phyloP scores from a whole-genome alignment of 495 filamentous ascomycete genomes.

The Trichoderma orchidacearum region DNA sequence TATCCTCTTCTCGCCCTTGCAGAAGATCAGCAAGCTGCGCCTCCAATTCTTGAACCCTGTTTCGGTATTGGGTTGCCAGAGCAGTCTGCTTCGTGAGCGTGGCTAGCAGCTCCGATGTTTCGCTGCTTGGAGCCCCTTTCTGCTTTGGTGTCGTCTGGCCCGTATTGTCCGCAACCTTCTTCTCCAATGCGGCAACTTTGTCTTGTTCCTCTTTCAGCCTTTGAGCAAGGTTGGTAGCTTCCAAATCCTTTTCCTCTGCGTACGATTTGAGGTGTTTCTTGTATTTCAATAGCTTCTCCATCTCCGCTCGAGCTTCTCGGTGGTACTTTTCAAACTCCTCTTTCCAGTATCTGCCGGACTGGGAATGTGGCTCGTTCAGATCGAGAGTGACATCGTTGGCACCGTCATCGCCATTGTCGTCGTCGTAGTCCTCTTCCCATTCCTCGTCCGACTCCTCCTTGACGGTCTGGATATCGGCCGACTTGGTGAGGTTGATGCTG shows the following conservation, averaged over 20 bases:
- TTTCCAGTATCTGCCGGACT: constrained; percentile 91
- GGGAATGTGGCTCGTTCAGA: constrained; percentile 64
- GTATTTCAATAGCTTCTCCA: constrained; percentile 66
- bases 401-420: constrained; percentile 16
- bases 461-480: constrained; percentile 7
- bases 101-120: constrained; percentile 36
- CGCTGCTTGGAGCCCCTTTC: constrained; percentile 26
- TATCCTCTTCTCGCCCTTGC: constrained; percentile 14
- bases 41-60: constrained; percentile 50
- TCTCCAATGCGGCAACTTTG: constrained; percentile 41
- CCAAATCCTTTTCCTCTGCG: constrained; percentile 76
- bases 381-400: constrained; percentile 59
- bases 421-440: constrained; percentile 19
- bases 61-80: constrained; percentile 52
- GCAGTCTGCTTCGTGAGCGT: constrained; percentile 55
- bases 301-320: constrained; percentile 60
- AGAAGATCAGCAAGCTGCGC: constrained; percentile 31
- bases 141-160: constrained; percentile 30
- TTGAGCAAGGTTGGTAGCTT: constrained; percentile 57
- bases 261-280: constrained; percentile 76
- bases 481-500: constrained; percentile 8
- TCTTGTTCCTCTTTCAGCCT: constrained; percentile 52
- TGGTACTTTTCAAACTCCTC: constrained; percentile 75
- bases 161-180: constrained; percentile 47
- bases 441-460: constrained; percentile 21